A percentile compares a stretch with the other conserved stretches of the same genome.
phyloP scores from a whole-genome alignment of 139 green algal species.

The Closterium sp. region DNA sequence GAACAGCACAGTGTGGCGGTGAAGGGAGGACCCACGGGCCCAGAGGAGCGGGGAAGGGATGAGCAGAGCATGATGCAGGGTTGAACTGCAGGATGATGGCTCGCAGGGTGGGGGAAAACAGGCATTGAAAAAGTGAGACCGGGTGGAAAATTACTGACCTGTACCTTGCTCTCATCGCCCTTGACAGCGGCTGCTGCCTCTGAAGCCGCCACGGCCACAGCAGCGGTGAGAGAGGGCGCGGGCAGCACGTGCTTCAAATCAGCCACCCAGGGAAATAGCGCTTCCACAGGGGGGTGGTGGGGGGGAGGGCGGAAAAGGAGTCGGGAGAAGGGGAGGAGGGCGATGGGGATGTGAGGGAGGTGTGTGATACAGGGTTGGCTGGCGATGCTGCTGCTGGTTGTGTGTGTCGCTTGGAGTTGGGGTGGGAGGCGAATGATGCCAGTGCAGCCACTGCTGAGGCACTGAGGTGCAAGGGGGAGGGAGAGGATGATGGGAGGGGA shows the following conservation, averaged over 20 bases:
- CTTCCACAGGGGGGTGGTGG: background rate
- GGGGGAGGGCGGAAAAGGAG: background rate
- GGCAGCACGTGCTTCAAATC: background rate
- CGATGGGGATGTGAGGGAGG: background rate
- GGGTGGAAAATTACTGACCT: background rate
- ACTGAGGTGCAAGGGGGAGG: background rate
- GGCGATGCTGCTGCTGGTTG: background rate
- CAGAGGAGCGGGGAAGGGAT: no score
- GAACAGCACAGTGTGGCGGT: no score
- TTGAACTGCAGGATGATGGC: background rate
- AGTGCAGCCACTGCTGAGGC: background rate
- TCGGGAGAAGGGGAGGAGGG: no score
- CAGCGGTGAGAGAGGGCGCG: background rate
- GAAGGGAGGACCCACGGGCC: no score
- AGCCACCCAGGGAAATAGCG: background rate
- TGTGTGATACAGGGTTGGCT: no score
- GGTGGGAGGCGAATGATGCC: no score
- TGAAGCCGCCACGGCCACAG: background rate
- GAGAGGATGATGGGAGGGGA: background rate
- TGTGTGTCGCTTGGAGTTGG: no score
- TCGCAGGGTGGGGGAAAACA: background rate
- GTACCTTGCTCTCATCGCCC: background rate
- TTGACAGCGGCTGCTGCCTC: background rate
- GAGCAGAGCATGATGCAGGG: no score
- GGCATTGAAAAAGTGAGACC: background rate